phyloP scores from a whole-genome alignment of 768 basidiomycete genomes.

The Dioszegia crocea region DNA sequence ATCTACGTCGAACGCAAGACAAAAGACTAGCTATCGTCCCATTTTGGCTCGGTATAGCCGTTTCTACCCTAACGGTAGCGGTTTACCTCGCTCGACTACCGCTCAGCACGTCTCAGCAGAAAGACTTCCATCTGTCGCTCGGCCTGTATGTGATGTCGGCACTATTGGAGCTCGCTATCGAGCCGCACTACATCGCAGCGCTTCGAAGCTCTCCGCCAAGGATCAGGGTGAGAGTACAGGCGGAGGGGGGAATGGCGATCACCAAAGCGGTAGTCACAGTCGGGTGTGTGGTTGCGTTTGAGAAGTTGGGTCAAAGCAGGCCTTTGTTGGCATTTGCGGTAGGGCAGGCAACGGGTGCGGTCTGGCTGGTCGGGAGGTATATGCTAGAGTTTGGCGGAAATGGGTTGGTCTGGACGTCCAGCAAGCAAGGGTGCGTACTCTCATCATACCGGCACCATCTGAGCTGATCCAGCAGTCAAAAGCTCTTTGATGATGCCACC shows the following conservation, averaged over 20 bases:
- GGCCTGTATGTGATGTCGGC: constrained; percentile 69
- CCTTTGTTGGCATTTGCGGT: constrained; percentile 77
- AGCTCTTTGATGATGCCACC: constrained; percentile 41
- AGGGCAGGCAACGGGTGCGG: constrained; percentile 75
- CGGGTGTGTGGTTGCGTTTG: constrained; percentile 55
- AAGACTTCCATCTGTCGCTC: constrained; percentile 63
- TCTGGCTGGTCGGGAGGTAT: constrained; percentile 60
- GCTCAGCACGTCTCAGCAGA: constrained; percentile 59
- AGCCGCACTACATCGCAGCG: constrained; percentile 75
- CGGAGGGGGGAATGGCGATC: constrained; percentile 79
- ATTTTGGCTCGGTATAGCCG: constrained; percentile 63
- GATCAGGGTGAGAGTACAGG: constrained; percentile 69
- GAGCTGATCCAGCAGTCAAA: neutral
- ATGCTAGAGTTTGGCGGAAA: constrained; percentile 43
- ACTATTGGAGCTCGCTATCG: constrained; percentile 69
- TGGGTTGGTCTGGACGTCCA: constrained; percentile 16
- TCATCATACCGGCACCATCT: too few species aligned
- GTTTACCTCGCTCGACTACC: constrained; percentile 61
- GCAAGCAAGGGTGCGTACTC: constrained; percentile 2
- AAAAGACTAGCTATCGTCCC: constrained; percentile 60
- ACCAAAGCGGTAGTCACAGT: constrained; percentile 71
- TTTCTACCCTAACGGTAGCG: constrained; percentile 57
- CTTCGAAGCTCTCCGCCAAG: constrained; percentile 59
- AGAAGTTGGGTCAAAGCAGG: constrained; percentile 36
- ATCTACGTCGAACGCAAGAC: neutral